These are phyloP conservation scores for Castanea sativa DNA, from an alignment of 306 rosid genomes.

Conservation along the genomic window DNA sequence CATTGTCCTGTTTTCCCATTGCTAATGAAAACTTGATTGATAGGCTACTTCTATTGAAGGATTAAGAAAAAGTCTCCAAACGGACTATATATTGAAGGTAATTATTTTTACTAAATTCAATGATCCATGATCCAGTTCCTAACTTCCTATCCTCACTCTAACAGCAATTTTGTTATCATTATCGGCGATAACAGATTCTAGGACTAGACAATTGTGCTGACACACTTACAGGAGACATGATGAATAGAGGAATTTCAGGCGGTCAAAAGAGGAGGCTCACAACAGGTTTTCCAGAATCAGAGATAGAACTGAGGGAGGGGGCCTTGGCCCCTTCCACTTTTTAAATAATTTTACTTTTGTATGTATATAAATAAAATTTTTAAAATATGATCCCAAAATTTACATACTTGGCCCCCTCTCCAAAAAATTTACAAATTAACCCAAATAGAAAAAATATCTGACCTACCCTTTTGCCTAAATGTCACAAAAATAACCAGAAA, in stretches of 20 bases:
- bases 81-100: slow-evolving; percentile 60
- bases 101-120: not conserved
- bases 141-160: not conserved
- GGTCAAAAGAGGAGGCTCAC: slow-evolving; percentile 67
- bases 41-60: slow-evolving; percentile 62
- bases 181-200: slow-evolving; percentile 30
- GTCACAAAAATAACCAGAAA: no score
- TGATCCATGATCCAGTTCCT: not conserved
- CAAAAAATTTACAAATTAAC: no score
- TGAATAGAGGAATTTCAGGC: slow-evolving; percentile 60
- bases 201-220: slow-evolving; percentile 59
- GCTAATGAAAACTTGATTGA: slow-evolving; percentile 7
- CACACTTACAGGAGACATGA: slow-evolving; percentile 49
- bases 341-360: no score
- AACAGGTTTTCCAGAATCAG: slow-evolving; percentile 34
- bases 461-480: no score
- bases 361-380: no score
- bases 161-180: not conserved
- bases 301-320: no score
- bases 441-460: no score
- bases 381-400: no score
- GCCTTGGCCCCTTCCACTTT: no score
- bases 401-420: no score
- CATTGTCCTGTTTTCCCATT: not conserved
- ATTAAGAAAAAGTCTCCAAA: slow-evolving; percentile 33